phyloP scores from a whole-genome alignment of 2,329 filamentous ascomycete species.

The Sclerotinia minor region DNA sequence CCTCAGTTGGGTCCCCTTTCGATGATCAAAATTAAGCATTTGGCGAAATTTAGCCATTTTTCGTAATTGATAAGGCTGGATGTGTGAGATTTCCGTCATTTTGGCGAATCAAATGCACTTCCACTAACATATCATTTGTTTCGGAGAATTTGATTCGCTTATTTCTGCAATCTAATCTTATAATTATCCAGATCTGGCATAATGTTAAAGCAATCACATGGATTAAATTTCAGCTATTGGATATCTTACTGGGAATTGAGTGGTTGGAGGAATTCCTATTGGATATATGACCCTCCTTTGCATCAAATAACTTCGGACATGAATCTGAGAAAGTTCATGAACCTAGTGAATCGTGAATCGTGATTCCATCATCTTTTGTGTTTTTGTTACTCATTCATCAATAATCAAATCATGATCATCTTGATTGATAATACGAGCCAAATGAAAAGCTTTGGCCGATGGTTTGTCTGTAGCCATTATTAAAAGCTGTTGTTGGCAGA shows the following conservation, averaged over 20 bases:
- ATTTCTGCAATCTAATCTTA: slow-evolving; percentile 12
- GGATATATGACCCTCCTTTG: background rate
- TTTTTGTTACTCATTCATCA: background rate
- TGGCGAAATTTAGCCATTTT: background rate
- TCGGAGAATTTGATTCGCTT: slow-evolving; percentile 3
- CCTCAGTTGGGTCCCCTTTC: no score
- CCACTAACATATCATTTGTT: background rate
- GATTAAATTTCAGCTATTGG: background rate
- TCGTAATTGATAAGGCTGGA: slow-evolving; percentile 2
- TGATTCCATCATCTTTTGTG: background rate
- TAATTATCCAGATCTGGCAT: background rate
- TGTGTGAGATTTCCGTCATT: background rate
- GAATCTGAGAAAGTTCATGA: background rate
- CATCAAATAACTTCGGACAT: background rate
- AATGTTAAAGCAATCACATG: background rate
- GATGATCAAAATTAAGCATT: background rate
- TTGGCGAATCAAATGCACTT: slow-evolving; percentile 1
- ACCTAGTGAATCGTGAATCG: background rate
- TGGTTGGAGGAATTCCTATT: no score
- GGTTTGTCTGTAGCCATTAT: background rate
- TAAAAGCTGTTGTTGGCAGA: background rate
- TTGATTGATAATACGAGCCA: background rate
- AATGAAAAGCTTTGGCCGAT: background rate
- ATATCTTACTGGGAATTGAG: background rate
- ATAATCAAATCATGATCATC: no score